phyloP scores from a whole-genome alignment of 2,329 filamentous ascomycete genomes.

The Chaetomium globosum region DNA sequence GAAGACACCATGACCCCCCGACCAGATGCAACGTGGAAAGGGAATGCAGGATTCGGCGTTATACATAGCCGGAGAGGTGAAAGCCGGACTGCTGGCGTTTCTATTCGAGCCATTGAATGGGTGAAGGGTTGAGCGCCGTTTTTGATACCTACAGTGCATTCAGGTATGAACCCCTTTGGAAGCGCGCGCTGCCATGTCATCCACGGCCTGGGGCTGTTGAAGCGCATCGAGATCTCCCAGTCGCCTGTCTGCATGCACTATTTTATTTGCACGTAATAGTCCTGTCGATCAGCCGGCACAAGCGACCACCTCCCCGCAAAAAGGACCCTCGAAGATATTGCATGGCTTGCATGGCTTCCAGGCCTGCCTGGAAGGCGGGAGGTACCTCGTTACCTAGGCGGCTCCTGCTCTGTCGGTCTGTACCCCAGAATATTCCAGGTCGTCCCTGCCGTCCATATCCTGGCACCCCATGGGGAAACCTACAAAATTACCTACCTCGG shows the following conservation, averaged over 20 bases:
- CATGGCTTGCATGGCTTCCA: neutral
- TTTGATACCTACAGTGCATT: neutral
- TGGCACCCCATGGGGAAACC: too few relatives aligned
- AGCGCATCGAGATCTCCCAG: too few relatives aligned
- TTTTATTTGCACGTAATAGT: neutral
- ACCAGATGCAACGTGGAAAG: neutral
- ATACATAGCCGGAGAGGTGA: neutral
- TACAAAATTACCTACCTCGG: too few relatives aligned
- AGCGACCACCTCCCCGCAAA: neutral
- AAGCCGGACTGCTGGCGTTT: neutral
- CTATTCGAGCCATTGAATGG: neutral
- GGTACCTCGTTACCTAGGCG: too few relatives aligned
- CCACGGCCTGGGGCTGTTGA: too few relatives aligned
- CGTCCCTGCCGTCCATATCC: too few relatives aligned
- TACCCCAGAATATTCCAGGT: neutral
- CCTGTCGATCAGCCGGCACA: slow-evolving; percentile 3
- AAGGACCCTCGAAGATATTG: neutral
- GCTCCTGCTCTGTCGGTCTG: neutral
- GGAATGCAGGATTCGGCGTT: neutral
- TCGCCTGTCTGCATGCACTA: too few relatives aligned
- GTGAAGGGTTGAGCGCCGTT: neutral
- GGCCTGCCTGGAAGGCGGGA: too few relatives aligned
- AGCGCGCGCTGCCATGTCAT: too few relatives aligned
- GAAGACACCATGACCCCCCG: neutral
- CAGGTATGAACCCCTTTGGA: too few relatives aligned